Base-by-base conservation (phyloP, 2,329 filamentous ascomycete species). In the Leptosphaerulina australis region DNA sequence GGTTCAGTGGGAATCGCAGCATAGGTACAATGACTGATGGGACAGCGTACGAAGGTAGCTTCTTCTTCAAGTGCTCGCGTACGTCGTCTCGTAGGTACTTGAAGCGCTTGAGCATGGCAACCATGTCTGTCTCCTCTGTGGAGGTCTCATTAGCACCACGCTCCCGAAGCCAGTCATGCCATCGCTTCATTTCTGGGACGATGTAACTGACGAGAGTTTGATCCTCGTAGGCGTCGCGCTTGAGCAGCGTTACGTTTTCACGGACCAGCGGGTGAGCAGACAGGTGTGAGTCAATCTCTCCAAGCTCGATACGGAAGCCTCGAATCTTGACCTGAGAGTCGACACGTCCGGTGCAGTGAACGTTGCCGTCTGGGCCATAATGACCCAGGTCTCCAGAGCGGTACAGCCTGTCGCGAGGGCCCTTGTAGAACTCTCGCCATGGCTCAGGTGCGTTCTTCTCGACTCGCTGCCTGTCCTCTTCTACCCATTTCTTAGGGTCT, bases 271-370 rank as follows among this genome's bases (percentile, higher is more conserved):
- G 85, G 73, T 90, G 84, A 34, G 85, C 82, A 44, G 85, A 88
- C 36, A 97, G 77, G 70, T 96, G 87, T 31, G 81, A 88, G 72
- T 97, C 92, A 60, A 97, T 97, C 60, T 97, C 94, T 56, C 88
- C 88, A 35, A 97, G 85, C 75, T 99, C 94, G 60, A 99, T 96
- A 54, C 93, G 83, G 80, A 97, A 97, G 1, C 93, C 93, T 53
- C 94, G 88, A 59, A 97, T 93, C 79, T 97, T 99, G 77, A 97
- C 90, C 70, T 97, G 93, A 60, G 88, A 83, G 67, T 97, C 93
- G 18, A 85, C 86, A 50, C 94, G 82, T 17, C 93, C 93, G 8
- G 88, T 87, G 66, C 86, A 89, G 65, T 88, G 88, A 9, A 91
- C 87, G 58, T 87, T 86, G 26, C 89, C 90, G 34, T 84, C 80